Evolutionary conservation across 2,329 filamentous ascomycete genomes (phyloP).

Genomic region (Ceratocystis destructans): DNA sequence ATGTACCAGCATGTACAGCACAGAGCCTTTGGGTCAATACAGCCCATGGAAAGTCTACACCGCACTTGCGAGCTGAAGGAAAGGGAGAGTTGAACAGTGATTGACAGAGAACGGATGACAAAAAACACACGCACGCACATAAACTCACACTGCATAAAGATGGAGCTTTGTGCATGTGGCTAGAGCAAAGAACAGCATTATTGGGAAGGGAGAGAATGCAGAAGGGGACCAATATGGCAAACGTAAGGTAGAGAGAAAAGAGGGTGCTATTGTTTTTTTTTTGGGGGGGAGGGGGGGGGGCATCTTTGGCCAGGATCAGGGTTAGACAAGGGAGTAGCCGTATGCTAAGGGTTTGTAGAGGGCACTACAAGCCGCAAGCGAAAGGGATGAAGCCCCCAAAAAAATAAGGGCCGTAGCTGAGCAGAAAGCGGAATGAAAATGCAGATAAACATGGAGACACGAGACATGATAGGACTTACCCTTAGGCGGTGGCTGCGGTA

Average conservation of each 20-base stretch:
- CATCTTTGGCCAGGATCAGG: neutral
- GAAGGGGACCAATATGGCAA: too few relatives aligned
- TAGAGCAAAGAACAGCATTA: neutral
- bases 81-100: neutral
- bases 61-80: conserved; percentile 13
- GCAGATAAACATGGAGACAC: neutral
- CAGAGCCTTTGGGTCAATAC: too few relatives aligned
- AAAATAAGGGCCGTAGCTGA: neutral
- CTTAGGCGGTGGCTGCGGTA: conserved; percentile 13
- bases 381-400: neutral
- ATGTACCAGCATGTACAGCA: too few relatives aligned
- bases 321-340: neutral
- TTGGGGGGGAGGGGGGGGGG: too few relatives aligned
- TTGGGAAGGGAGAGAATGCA: neutral
- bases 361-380: neutral
- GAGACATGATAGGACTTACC: conserved; percentile 14
- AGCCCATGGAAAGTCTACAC: conserved; percentile 11
- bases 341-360: neutral
- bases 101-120: neutral
- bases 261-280: neutral
- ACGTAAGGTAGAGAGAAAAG: neutral
- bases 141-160: conserved; percentile 5
- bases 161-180: conserved; percentile 3
- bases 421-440: neutral
- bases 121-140: neutral